Evolutionary conservation across 768 basidiomycete genomes (phyloP).

Genomic region (Brasilioporus rufonigricans): DNA sequence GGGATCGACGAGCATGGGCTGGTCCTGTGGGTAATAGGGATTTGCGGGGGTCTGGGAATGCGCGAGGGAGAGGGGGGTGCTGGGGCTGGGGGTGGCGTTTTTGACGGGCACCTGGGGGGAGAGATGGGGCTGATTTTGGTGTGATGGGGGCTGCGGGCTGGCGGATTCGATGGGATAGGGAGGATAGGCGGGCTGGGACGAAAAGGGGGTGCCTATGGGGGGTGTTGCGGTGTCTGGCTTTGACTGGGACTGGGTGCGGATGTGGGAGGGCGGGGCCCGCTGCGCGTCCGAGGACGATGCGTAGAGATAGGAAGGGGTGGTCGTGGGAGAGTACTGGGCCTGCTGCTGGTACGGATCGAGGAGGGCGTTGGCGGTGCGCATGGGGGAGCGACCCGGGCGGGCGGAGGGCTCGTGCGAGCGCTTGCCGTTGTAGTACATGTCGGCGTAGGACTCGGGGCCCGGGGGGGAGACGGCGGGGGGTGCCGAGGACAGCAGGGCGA

Average conservation of each 20-base stretch:
- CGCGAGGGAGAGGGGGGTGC: conserved; percentile 69
- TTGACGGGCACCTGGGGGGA: conserved; percentile 46
- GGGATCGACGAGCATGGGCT: conserved; percentile 72
- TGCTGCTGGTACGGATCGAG: conserved; percentile 75
- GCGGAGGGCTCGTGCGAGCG: conserved; percentile 53
- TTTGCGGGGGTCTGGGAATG: conserved; percentile 50
- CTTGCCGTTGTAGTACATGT: conserved; percentile 66
- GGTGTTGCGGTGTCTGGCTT: conserved; percentile 54
- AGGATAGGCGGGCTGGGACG: conserved; percentile 50
- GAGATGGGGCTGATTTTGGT: conserved; percentile 51
- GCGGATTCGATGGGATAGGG: conserved; percentile 64
- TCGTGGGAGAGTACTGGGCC: conserved; percentile 55
- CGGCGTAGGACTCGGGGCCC: conserved; percentile 47
- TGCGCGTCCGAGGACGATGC: conserved; percentile 36
- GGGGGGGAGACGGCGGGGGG: conserved; percentile 36
- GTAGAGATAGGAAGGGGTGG: conserved; percentile 47
- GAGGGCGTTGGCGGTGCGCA: conserved; percentile 52
- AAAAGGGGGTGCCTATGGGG: conserved; percentile 49
- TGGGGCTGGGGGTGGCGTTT: conserved; percentile 63
- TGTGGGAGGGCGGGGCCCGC: conserved; percentile 51
- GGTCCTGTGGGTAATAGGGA: conserved; percentile 64
- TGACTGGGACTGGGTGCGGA: conserved; percentile 55
- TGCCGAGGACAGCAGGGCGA: conserved; percentile 42
- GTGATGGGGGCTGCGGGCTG: conserved; percentile 55
- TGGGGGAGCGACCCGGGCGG: conserved; percentile 58